These are phyloP conservation scores for Chrysoporthe austroafricana DNA, from an alignment of 2,329 filamentous ascomycete genomes.

Conservation along the genomic window DNA sequence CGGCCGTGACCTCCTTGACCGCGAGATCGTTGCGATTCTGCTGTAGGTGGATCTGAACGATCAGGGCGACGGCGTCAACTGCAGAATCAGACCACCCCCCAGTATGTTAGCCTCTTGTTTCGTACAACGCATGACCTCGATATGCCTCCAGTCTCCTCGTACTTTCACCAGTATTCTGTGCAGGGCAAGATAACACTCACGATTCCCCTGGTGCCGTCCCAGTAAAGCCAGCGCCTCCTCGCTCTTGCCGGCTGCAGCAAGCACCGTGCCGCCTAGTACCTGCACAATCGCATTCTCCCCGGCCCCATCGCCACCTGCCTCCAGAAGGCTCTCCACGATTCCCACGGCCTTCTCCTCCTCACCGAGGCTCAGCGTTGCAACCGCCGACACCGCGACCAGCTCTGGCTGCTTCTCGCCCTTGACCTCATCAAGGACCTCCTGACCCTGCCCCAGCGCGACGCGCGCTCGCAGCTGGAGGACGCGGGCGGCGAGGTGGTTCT, in stretches of 20 bases:
- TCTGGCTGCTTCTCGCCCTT: constrained; percentile 69
- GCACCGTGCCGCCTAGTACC: constrained; percentile 77
- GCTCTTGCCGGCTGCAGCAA: constrained; percentile 79
- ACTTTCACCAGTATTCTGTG: not conserved
- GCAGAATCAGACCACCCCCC: not conserved
- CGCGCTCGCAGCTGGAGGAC: constrained; percentile 81
- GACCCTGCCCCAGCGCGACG: constrained; percentile 78
- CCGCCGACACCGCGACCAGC: constrained; percentile 73
- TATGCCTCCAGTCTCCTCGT: not conserved
- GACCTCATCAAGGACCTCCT: constrained; percentile 72
- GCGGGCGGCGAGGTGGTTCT: constrained; percentile 76
- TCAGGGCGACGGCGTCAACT: constrained; percentile 80
- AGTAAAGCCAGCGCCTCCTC: constrained; percentile 84
- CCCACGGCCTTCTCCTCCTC: constrained; percentile 65
- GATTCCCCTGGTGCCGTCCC: constrained; percentile 81
- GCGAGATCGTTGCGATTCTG: constrained; percentile 93
- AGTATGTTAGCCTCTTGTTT: constrained; percentile 33
- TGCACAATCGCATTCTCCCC: constrained; percentile 81
- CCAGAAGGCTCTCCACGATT: constrained; percentile 68
- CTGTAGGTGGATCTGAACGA: constrained; percentile 88
- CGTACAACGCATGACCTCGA: not conserved
- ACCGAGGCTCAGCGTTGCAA: constrained; percentile 69
- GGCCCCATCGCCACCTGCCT: constrained; percentile 65
- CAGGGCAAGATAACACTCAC: constrained; percentile 53
- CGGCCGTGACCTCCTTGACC: constrained; percentile 82